Evolutionary conservation across 345 rosid species (phyloP), one percentile per base, ranked within the genome.

Genomic region (Linum trigynum): DNA sequence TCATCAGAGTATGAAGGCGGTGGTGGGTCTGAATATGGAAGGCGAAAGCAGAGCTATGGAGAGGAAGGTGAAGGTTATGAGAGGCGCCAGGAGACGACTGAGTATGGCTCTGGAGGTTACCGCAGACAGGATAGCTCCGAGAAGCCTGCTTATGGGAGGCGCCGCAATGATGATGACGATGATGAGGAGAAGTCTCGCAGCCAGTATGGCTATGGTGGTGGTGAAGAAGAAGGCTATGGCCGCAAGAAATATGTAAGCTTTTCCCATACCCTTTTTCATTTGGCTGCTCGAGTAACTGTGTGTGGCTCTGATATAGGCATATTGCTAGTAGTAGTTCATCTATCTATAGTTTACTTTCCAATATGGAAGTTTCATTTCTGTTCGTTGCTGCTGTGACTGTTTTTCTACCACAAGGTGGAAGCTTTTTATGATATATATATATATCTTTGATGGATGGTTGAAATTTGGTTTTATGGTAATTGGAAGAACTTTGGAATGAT

Each of bases 161-260:
- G 66, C 65, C 63, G 68, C 39, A 11, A 72, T 41, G 74, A 75
- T 78, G 88, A 80, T 57, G 91, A 81, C 23, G 86, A 81, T 38
- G 80, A 78, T 17, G 81, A 78, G 43, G 62, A 61, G 5, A 3
- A 17, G 8, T 57, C 61, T 74, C 78, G 71, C 39, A 70, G 71
- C 71, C 64, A 73, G 67, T 72, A 80, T 72, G 75, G 76, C 11
- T 55, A 61, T 39, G 83, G 83, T 62, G 82, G 81, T 66, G 90
- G 75, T n/a, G 61, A 57, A 8, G 84, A 83, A 65, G 86, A 82
- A 68, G 71, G 82, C 76, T 80, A 82, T 71, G 90, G 92, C 59
- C 91, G 96, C 81, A 90, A 88, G 84, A 88, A 87, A 81, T 76
- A 94, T 78, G 99, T 94, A 59, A 85, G 86, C 74, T 14, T 2